phyloP scores from a whole-genome alignment of 371 early-diverging fungal genomes.

The Lichtheimia hyalospora region DNA sequence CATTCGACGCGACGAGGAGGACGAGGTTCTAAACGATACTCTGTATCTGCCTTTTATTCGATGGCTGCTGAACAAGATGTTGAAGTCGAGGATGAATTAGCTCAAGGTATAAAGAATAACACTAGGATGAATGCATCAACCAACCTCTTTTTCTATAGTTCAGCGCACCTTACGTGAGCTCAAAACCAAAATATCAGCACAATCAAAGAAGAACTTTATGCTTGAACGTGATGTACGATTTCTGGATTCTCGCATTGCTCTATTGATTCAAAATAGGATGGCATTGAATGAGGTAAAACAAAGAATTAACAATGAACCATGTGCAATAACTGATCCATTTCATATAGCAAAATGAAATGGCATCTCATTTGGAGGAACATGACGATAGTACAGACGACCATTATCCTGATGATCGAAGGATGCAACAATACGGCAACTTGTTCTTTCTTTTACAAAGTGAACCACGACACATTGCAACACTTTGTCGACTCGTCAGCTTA shows the following conservation, averaged over 20 bases:
- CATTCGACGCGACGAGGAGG: constrained; percentile 33
- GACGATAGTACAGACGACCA: constrained; percentile 69
- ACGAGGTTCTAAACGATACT: constrained; percentile 67
- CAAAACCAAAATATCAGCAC: constrained; percentile 86
- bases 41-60: constrained; percentile 90
- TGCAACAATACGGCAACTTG: constrained; percentile 88
- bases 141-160: constrained; percentile 42
- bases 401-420: constrained; percentile 80
- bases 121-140: background rate
- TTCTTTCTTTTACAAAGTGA: constrained; percentile 92
- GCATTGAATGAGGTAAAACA: constrained; percentile 73
- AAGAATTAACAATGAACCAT: background rate
- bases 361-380: constrained; percentile 73
- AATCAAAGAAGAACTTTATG: constrained; percentile 94
- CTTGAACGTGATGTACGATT: constrained; percentile 94
- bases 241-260: constrained; percentile 90
- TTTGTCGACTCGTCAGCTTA: constrained; percentile 81
- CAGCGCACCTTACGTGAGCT: constrained; percentile 84
- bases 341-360: constrained; percentile 79
- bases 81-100: constrained; percentile 92
- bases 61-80: constrained; percentile 94
- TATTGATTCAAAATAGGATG: constrained; percentile 94
- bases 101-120: constrained; percentile 38
- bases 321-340: background rate
- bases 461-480: constrained; percentile 88